Evolutionary conservation across 257 asterid species (phyloP).

Genomic region (Cordia subcordata): DNA sequence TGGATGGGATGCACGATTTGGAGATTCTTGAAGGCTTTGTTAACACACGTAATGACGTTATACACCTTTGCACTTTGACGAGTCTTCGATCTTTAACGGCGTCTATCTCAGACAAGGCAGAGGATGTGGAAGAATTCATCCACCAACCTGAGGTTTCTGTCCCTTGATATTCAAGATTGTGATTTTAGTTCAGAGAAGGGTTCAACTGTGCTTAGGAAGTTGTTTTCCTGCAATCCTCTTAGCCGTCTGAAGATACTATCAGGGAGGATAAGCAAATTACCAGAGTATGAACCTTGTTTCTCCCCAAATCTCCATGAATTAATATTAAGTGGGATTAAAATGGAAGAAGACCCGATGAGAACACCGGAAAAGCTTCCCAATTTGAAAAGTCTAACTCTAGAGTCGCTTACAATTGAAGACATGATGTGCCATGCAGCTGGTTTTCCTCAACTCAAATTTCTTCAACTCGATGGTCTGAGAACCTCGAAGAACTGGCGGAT

Average conservation of each 20-base stretch:
- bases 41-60: background rate
- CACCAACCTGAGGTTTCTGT: too few species aligned
- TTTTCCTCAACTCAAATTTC: conserved; percentile 10
- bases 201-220: too few species aligned
- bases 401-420: background rate
- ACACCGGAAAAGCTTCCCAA: conserved; percentile 10
- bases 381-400: background rate
- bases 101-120: accelerated
- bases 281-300: background rate
- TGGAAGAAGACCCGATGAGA: conserved; percentile 18
- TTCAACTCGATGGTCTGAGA: background rate
- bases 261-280: background rate
- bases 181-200: too few species aligned
- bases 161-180: too few species aligned
- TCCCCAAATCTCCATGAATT: background rate
- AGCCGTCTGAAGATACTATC: too few species aligned
- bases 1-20: background rate
- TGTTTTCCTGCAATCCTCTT: too few species aligned
- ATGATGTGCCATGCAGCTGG: conserved; percentile 1
- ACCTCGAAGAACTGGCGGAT: conserved; percentile 4
- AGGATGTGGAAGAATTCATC: too few species aligned
- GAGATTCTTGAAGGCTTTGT: background rate
- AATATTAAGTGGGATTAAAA: background rate
- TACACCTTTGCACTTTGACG: background rate
- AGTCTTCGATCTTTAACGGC: background rate